Conservation (phyloP, 192 early-diverging fungal species). For the Bifiguratus adelaidae region DNA sequence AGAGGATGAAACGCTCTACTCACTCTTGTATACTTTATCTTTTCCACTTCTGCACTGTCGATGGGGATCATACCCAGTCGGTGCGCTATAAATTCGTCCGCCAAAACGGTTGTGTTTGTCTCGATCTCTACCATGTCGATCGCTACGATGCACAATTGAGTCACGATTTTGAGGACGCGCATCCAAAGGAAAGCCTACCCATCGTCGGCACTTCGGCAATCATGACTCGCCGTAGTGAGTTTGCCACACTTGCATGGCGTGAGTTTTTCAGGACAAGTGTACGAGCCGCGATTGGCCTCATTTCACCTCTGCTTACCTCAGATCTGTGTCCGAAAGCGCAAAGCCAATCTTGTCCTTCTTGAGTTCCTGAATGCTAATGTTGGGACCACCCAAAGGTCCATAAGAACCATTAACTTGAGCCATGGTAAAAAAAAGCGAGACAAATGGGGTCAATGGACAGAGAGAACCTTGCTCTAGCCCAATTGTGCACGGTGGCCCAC, state of each 20-base stretch:
- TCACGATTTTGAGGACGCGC: neutral
- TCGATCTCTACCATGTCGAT: constrained; percentile 97
- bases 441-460: too few relatives aligned
- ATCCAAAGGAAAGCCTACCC: constrained; percentile 21
- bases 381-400: constrained; percentile 28
- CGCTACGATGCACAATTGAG: constrained; percentile 30
- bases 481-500: too few relatives aligned
- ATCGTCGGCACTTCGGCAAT: constrained; percentile 97
- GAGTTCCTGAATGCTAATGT: constrained; percentile 45
- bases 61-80: constrained; percentile 91
- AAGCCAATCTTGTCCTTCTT: constrained; percentile 60
- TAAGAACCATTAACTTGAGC: constrained; percentile 9
- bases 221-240: constrained; percentile 90
- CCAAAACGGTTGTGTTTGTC: constrained; percentile 82
- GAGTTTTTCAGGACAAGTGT: constrained; percentile 1
- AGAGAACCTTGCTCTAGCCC: too few relatives aligned
- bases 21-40: constrained; percentile 73
- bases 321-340: constrained; percentile 76
- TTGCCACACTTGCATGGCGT: constrained; percentile 56
- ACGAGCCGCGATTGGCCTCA: too few relatives aligned
- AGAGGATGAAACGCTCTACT: constrained; percentile 7
- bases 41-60: constrained; percentile 61
- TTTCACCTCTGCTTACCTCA: constrained; percentile 37
- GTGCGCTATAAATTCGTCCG: constrained; percentile 95
- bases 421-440: too few relatives aligned